These are phyloP conservation scores for Meira nashicola DNA, from an alignment of 1,284 basidiomycete species.

Conservation along the genomic window DNA sequence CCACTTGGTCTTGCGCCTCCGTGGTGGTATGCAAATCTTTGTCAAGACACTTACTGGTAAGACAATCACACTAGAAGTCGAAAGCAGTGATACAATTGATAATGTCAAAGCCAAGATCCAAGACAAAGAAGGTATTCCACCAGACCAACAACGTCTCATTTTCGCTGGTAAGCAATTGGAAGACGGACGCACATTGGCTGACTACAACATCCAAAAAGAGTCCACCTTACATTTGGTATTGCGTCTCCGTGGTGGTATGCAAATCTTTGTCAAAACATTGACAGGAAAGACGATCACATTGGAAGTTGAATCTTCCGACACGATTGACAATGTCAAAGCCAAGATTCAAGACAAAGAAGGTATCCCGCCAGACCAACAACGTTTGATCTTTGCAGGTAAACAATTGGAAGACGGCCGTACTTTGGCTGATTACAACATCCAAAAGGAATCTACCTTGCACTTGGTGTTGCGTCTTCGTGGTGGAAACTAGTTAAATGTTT, in stretches of 20 bases:
- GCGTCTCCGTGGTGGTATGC: constrained; percentile 56
- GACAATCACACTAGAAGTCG: constrained; percentile 90
- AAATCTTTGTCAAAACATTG: constrained; percentile 52
- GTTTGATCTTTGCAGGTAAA: constrained; percentile 57
- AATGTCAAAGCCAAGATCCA: constrained; percentile 59
- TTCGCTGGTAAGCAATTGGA: constrained; percentile 57
- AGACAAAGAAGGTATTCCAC: constrained; percentile 54
- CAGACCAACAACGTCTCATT: constrained; percentile 56
- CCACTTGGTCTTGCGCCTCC: constrained; percentile 83
- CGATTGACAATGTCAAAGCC: constrained; percentile 73
- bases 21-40: constrained; percentile 61
- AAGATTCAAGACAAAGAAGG: constrained; percentile 52
- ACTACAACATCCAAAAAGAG: constrained; percentile 72
- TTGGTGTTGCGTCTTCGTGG: constrained; percentile 47
- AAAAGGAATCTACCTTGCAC: constrained; percentile 49
- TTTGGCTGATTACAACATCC: constrained; percentile 55
- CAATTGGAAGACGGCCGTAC: constrained; percentile 57
- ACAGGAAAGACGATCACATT: constrained; percentile 71
- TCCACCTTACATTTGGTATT: constrained; percentile 94
- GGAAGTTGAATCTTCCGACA: constrained; percentile 77
- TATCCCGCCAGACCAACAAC: constrained; percentile 56
- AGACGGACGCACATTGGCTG: constrained; percentile 56
- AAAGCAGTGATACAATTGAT: constrained; percentile 87
- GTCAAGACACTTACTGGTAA: constrained; percentile 82
- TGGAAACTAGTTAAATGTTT: constrained; percentile 29